phyloP scores from a whole-genome alignment of 345 rosid species.

The Corchorus capsularis region DNA sequence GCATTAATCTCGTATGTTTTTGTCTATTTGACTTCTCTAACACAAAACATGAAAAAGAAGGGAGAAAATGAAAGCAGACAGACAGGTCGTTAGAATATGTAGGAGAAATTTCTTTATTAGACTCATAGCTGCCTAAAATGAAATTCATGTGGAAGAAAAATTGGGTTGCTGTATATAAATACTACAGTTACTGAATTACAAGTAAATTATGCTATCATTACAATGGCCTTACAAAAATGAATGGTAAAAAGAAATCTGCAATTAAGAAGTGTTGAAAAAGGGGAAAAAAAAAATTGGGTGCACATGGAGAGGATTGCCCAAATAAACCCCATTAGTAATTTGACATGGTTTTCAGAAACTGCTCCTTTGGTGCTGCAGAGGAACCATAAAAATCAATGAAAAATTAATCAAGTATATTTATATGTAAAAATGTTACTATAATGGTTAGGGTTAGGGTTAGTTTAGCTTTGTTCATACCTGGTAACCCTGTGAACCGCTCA shows the following conservation, averaged over 20 bases:
- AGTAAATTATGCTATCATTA: not conserved
- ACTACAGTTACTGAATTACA: not conserved
- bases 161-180: not conserved
- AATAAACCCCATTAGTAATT: constrained; percentile 41
- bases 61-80: too few species aligned
- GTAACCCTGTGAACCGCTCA: constrained; percentile 80
- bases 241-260: too few species aligned
- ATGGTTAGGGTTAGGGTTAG: not conserved
- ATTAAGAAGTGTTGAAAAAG: not conserved
- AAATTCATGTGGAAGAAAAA: not conserved
- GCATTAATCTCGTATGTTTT: too few species aligned
- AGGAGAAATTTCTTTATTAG: too few species aligned
- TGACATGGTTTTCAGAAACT: constrained; percentile 59
- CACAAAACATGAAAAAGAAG: too few species aligned
- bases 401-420: not conserved
- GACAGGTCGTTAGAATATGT: too few species aligned
- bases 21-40: too few species aligned
- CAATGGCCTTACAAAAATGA: not conserved
- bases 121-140: not conserved
- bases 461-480: constrained; percentile 42
- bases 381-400: constrained; percentile 7
- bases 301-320: not conserved
- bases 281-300: not conserved
- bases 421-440: too few species aligned
- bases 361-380: constrained; percentile 82